Evolutionary conservation across 169 alveolate species (phyloP), one percentile per base, ranked within the genome.

Genomic region (Plasmodium berghei): DNA sequence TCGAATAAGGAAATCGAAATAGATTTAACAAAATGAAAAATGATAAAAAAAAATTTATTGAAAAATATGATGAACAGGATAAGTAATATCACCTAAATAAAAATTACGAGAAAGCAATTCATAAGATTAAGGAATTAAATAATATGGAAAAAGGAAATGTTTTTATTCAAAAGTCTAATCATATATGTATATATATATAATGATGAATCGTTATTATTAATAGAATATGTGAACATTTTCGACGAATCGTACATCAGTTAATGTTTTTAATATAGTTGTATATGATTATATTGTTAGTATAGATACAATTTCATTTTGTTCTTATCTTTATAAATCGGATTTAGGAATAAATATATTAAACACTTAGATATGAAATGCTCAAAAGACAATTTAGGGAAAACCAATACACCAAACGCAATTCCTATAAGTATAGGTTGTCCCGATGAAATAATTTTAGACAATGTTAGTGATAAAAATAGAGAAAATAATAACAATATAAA

Each of bases 261-360:
- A 48, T 40, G 0, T 34, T 18, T 34, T 28, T 12, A 45, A 56
- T 1, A 63, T 62, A 16, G 42, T 75, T 56, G 56, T 80, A 14
- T 71, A 80, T 67, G 72, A 80, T 14, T 80, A 66, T 67, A 83
- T 9, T 9, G 46, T 80, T 28, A 52, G 71, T 42, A 46, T 80
- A 62, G 73, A 80, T n/a, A 64, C 71, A n/a, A 55, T 54, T 9
- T 45, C 49, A 52, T 40, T 80, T n/a, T 80, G 18, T 80, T 58
- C 83, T 4, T 26, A 22, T 28, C 28, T 49, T 14, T 45, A 72
- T 14, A 80, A 61, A 55, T 66, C 12, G 49, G 45, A 67, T 48
- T 18, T 40, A 26, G 45, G 52, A 5, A 16, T 52, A 12, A 66
- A 34, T 12, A 20, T 22, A 22, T 22, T 22, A 22, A 22, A 22